Conservation (phyloP, 768 basidiomycete genomes). For the Leccinum rimulosum region DNA sequence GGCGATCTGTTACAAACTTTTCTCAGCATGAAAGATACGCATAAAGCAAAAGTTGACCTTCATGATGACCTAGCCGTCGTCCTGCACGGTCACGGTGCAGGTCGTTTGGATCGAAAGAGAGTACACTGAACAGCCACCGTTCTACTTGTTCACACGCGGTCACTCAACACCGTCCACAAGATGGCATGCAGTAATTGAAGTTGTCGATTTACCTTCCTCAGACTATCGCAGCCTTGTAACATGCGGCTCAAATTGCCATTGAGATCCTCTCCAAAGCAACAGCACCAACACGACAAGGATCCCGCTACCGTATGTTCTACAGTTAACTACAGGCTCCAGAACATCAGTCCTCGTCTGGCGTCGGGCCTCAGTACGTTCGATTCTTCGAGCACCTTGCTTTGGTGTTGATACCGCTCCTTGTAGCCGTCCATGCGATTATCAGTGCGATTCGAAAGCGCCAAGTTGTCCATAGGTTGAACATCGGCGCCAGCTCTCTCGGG, state of each 20-base stretch:
- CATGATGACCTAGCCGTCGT: constrained; percentile 11
- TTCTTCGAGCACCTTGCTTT: not conserved
- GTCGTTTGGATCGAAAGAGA: no score
- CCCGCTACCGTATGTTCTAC: constrained; percentile 31
- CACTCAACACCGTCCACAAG: constrained; percentile 3
- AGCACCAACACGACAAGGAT: constrained; percentile 25
- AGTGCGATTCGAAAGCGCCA: constrained; percentile 43
- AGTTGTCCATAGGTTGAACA: constrained; percentile 48
- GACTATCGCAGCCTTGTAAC: not conserved
- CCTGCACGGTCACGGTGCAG: no score
- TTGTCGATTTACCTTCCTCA: not conserved
- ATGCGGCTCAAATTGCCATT: constrained; percentile 27
- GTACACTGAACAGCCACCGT: not conserved
- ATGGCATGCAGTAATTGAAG: not conserved
- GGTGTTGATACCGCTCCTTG: not conserved
- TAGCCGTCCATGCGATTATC: constrained; percentile 54
- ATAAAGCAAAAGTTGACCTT: constrained; percentile 16
- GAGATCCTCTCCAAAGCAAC: constrained; percentile 22
- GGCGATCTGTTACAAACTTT: constrained; percentile 57
- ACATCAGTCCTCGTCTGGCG: constrained; percentile 29
- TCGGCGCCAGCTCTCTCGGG: constrained; percentile 55
- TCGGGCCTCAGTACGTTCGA: constrained; percentile 26
- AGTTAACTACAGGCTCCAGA: constrained; percentile 21
- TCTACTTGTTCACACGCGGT: constrained; percentile 13
- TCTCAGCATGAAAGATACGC: not conserved